Percentiles rank a stretch among this genome's conserved stretches.
Conservation (phyloP, 768 basidiomycete genomes). For the Mycena polygramma region DNA sequence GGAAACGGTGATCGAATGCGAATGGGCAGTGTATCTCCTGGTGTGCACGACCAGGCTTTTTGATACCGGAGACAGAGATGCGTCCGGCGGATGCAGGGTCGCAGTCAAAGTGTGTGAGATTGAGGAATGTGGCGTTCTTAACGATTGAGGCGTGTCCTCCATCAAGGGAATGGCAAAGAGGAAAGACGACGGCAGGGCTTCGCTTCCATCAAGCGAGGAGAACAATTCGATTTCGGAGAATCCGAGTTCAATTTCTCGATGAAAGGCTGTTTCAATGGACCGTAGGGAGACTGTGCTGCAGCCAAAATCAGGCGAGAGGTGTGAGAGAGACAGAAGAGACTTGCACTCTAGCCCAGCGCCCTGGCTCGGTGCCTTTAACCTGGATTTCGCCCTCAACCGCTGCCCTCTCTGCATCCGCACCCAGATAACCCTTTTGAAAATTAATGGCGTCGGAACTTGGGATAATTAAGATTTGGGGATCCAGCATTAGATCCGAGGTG, state of each 20-base stretch:
- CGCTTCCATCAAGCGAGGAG: slow-evolving; percentile 53
- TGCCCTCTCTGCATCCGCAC: slow-evolving; percentile 85
- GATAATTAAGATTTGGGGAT: slow-evolving; percentile 80
- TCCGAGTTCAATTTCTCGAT: slow-evolving; percentile 76
- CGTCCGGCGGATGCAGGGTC: slow-evolving; percentile 67
- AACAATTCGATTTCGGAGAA: slow-evolving; percentile 69
- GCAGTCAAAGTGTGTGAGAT: slow-evolving; percentile 80
- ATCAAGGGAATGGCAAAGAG: slow-evolving; percentile 88
- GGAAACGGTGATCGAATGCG: slow-evolving; percentile 64
- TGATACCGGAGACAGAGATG: slow-evolving; percentile 53
- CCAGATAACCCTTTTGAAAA: slow-evolving; percentile 90
- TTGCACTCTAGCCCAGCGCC: slow-evolving; percentile 78
- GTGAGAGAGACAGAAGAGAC: slow-evolving; percentile 48
- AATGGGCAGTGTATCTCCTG: slow-evolving; percentile 78
- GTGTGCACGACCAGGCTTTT: slow-evolving; percentile 79
- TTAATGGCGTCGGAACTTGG: slow-evolving; percentile 77
- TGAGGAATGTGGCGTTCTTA: slow-evolving; percentile 81
- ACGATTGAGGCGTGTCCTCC: slow-evolving; percentile 85
- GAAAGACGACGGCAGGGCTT: slow-evolving; percentile 68
- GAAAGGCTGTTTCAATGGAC: slow-evolving; percentile 74
- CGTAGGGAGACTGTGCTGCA: slow-evolving; percentile 74
- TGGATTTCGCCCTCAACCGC: slow-evolving; percentile 92
- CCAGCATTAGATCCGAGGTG: slow-evolving; percentile 39
- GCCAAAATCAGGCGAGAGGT: slow-evolving; percentile 32
- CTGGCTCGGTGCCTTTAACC: slow-evolving; percentile 75